Percentiles rank a stretch among this genome's conserved stretches.
Conservation (phyloP, 768 basidiomycete species). For the Trametes gibbosa region DNA sequence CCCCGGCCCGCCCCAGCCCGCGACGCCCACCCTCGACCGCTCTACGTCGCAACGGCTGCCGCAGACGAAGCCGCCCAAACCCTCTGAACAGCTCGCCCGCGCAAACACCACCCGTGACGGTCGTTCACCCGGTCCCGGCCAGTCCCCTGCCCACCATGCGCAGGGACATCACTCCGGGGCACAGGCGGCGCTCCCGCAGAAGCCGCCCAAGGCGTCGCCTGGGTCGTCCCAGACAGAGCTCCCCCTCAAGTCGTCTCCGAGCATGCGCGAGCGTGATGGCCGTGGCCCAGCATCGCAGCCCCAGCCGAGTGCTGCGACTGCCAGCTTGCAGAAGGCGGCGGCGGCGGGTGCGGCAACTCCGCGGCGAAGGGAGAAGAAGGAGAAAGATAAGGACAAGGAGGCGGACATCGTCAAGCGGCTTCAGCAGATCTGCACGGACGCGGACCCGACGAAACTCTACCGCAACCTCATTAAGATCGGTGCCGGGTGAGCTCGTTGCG, state of each 20-base stretch:
- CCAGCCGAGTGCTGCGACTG: constrained; percentile 59
- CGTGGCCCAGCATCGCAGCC: constrained; percentile 36
- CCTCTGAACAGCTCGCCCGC: constrained; percentile 44
- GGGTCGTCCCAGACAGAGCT: constrained; percentile 60
- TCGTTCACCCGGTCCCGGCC: constrained; percentile 38
- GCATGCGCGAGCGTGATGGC: constrained; percentile 23
- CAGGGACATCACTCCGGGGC: constrained; percentile 17
- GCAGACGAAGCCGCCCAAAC: constrained; percentile 41
- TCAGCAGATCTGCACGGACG: constrained; percentile 94
- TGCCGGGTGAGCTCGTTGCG: constrained; percentile 70
- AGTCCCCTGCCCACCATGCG: constrained; percentile 19
- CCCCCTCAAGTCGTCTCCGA: constrained; percentile 21
- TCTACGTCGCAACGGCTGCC: constrained; percentile 84
- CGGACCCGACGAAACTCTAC: constrained; percentile 93
- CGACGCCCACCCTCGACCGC: constrained; percentile 74
- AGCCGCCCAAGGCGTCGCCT: constrained; percentile 24
- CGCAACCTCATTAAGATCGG: constrained; percentile 95
- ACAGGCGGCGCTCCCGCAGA: constrained; percentile 15
- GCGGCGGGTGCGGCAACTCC: constrained; percentile 76
- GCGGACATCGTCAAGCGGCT: constrained; percentile 90
- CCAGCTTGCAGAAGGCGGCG: constrained; percentile 61
- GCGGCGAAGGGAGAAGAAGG: constrained; percentile 83
- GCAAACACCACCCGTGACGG: constrained; percentile 69
- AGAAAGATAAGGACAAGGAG: constrained; percentile 71
- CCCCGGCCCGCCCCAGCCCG: constrained; percentile 65